A percentile compares a stretch with the other conserved stretches of the same genome.
phyloP scores from a whole-genome alignment of 371 early-diverging fungal genomes.

The Mucor piriformis region DNA sequence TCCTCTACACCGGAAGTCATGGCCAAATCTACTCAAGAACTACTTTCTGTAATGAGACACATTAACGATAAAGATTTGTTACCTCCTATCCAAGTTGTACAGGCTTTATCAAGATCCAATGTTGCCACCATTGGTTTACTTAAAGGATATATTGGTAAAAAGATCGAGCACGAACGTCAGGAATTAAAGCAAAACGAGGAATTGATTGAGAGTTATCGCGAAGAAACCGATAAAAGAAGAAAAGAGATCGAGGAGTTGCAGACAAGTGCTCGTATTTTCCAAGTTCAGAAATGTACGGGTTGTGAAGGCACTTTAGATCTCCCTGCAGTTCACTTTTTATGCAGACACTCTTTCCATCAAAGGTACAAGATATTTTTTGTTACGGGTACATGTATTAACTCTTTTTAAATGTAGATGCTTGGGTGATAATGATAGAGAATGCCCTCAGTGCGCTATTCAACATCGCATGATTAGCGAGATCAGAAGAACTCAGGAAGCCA shows the following conservation, averaged over 20 bases:
- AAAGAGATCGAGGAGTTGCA: constrained; percentile 82
- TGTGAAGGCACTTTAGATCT: constrained; percentile 86
- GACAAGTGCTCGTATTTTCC: constrained; percentile 79
- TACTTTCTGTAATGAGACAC: constrained; percentile 74
- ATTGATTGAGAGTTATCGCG: constrained; percentile 73
- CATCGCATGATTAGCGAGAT: constrained; percentile 82
- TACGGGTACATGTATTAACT: not conserved
- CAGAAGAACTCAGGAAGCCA: constrained; percentile 73
- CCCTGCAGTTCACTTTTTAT: constrained; percentile 91
- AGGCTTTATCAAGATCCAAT: constrained; percentile 80
- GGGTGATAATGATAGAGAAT: constrained; percentile 78
- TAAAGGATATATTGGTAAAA: constrained; percentile 76
- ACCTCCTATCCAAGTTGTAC: constrained; percentile 87
- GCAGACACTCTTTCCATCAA: constrained; percentile 92
- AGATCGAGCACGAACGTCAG: constrained; percentile 72
- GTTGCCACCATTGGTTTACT: constrained; percentile 87
- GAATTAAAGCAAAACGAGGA: constrained; percentile 69
- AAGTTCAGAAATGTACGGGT: constrained; percentile 83
- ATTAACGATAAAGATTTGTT: constrained; percentile 86
- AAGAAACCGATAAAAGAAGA: constrained; percentile 78
- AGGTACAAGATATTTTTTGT: constrained; percentile 45
- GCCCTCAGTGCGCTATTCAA: constrained; percentile 87
- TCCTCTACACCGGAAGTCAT: constrained; percentile 67
- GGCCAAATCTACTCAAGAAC: constrained; percentile 56
- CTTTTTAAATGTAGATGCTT: constrained; percentile 51